Base-by-base conservation (phyloP, 148 eudicot genomes). In the Polygonum maritimum region DNA sequence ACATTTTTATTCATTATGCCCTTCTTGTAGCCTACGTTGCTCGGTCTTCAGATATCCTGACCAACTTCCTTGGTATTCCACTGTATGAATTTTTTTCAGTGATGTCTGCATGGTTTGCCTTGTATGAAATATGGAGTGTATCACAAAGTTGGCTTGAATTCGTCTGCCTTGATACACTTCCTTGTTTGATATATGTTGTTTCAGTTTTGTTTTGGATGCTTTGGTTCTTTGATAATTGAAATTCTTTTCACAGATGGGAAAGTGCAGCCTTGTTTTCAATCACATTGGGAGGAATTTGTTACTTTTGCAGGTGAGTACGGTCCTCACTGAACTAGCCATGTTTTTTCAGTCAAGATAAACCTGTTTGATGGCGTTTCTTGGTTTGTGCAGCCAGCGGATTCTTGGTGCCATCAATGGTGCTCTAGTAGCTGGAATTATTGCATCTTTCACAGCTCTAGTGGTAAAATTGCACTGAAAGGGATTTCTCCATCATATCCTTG, bases 11-110 rank as follows among this genome's bases (percentile, higher is more conserved):
- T 76, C 95, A 92, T 79, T 94, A 94, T 40, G 97, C 98, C 45
- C 97, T 94, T 79, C 95, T 94, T 44, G 90, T 94, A 81, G 98
- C 97, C 33, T 94, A 94, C 75, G 87, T 89, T 63, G 91, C 97
- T 80, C 98, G 98, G 71, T 90, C 97, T 40, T 94, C 98, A 11
- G 92, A 90, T 78, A 94, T 90, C 58, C 76, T 94, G 86, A 84
- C 97, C 75, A 89, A 87, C 82, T 86, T 86, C 88, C 89, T 90
- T 75, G 89, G 92, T 87, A 86, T 92, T 85, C 97, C 97, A 81
- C 48, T 77, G 97, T 94, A 91, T 73, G 95, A 82, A 76, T 81
- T 83, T 76, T 76, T 83, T 76, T 76, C 73, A 26, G 31, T 26
- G 40, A 38, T 26, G 63, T 21, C 26, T 69, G 73, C 54, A 21